Percentiles rank a stretch among this genome's conserved stretches.
Conservation (phyloP, 306 rosid genomes). For the Lotus japonicus region DNA sequence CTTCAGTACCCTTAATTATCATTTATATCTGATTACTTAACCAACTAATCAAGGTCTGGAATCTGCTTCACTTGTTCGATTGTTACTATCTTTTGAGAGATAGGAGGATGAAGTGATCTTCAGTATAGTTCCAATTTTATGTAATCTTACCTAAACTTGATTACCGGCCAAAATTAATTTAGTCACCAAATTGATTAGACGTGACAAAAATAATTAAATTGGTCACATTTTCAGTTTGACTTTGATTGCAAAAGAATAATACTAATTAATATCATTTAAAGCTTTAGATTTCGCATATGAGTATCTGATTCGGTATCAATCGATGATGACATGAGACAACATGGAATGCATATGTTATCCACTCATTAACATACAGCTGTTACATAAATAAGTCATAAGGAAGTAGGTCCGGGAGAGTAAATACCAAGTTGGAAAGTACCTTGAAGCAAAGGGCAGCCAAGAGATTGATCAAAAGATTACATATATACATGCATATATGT, state of each 20-base stretch:
- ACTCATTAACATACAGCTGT: not conserved
- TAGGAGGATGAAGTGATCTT: not conserved
- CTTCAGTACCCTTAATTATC: too few relatives aligned
- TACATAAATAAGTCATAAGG: not conserved
- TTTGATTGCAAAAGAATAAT: not conserved
- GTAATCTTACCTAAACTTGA: constrained; percentile 20
- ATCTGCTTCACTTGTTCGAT: constrained; percentile 3
- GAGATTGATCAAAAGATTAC: not conserved
- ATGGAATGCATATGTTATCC: not conserved
- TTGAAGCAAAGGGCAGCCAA: constrained; percentile 28
- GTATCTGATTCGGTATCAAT: not conserved
- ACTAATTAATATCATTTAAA: not conserved
- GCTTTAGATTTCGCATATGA: constrained; percentile 2
- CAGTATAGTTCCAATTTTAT: constrained; percentile 13
- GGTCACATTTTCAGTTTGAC: not conserved
- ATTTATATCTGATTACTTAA: constrained; percentile 23
- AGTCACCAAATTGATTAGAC: constrained; percentile 6
- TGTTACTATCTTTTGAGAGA: not conserved
- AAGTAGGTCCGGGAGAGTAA: constrained; percentile 29
- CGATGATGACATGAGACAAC: not conserved
- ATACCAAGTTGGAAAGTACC: constrained; percentile 18
- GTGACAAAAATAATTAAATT: not conserved
- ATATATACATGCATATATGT: constrained; percentile 11
- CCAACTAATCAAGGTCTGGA: constrained; percentile 13
- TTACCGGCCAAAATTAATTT: not conserved